Base-by-base conservation (phyloP, 1,139 yeast species). In the Candida anutae region DNA sequence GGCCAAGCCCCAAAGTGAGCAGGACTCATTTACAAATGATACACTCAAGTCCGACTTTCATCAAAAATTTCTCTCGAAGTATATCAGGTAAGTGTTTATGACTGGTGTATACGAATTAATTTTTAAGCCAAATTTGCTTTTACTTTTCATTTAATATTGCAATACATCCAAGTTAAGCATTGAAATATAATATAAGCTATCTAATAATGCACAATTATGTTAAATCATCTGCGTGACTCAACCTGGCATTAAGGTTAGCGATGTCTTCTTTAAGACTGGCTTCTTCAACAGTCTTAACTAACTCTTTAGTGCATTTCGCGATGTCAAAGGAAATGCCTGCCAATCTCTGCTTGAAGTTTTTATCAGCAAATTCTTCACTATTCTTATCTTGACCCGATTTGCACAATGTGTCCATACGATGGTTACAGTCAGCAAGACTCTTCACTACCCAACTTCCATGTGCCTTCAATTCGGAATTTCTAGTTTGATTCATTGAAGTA, bases 311-410 rank as follows among this genome's bases (percentile, higher is more conserved):
- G 52, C 94, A 82, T 55, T 90, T 85, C 26, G 96, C 96, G 60
- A 88, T 84, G 50, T 90, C 97, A 58, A 87, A 90, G 14, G 95
- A 87, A 38, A 87, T 81, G 2, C 96, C 97, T 0, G 97, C 97
- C 39, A 90, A 71, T 42, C 96, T 72, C 56, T 88, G 97, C 54
- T 80, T 82, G 61, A 85, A 80, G 40, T 82, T 82, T 51, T 88
- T 83, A 50, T 87, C 94, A 4, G 96, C 95, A 49, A 71, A 77
- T 30, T 75, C 81, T 20, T 55, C 62, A 38, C 77, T 85, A 27
- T 63, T 68, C 36, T 69, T 58, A 40, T 55, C 74, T 5, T 52
- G 38, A 23, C 53, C 55, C 19, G 73, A 65, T 36, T 63, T 66
- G 45, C 83, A 75, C 38, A 82, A 63, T 13, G 66, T 62, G 29